A percentile compares a stretch with the other conserved stretches of the same genome.
Conservation (phyloP, 169 alveolate genomes). For the Plasmodium gallinaceum region DNA sequence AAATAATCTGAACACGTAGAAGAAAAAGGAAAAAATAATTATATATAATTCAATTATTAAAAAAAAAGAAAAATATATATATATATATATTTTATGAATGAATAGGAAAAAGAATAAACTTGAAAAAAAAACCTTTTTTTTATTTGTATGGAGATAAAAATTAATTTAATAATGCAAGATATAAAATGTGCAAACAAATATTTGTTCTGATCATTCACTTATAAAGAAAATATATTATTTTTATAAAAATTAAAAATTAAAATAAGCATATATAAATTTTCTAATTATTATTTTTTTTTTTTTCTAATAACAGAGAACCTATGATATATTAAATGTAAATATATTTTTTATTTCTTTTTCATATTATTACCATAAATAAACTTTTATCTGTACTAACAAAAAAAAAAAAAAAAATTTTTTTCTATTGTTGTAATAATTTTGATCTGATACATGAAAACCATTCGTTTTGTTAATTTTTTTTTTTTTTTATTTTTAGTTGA, state of each 20-base stretch:
- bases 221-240: background rate
- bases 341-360: background rate
- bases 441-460: slow-evolving; percentile 13
- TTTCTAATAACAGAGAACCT: slow-evolving; percentile 33
- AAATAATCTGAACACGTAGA: background rate
- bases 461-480: slow-evolving; percentile 11
- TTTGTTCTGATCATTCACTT: background rate
- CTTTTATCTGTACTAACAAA: slow-evolving; percentile 2
- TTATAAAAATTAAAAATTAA: slow-evolving; percentile 3
- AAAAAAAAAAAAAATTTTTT: background rate
- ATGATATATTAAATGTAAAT: slow-evolving; percentile 10
- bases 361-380: background rate
- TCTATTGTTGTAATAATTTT: slow-evolving; percentile 11
- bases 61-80: background rate
- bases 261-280: background rate
- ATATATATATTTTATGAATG: background rate
- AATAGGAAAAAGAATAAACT: background rate
- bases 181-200: slow-evolving; percentile 4
- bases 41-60: background rate
- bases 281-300: slow-evolving; percentile 1
- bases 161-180: slow-evolving; percentile 6
- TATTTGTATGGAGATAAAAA: slow-evolving; percentile 10
- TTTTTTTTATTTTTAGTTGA: background rate
- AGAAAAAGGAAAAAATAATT: background rate
- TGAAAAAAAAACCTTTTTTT: slow-evolving; percentile 3